Percentiles rank a stretch among this genome's conserved stretches.
phyloP scores from a whole-genome alignment of 2,329 filamentous ascomycete species.

The Harringtonia aguacate region DNA sequence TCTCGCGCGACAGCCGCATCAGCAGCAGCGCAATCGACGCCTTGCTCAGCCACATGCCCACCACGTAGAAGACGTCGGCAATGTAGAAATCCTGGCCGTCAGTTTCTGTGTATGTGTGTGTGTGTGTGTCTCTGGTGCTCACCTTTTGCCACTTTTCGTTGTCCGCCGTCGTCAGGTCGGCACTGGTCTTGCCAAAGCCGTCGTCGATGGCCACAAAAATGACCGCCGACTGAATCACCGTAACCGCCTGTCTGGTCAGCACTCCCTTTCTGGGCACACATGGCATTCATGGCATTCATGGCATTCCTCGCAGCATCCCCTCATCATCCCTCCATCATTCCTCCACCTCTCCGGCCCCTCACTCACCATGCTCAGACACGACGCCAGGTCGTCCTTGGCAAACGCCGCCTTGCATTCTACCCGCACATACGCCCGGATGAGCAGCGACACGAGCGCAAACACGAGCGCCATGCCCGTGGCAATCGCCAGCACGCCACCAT shows the following conservation, averaged over 20 bases:
- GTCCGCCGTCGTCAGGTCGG: constrained; percentile 12
- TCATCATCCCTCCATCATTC: no score
- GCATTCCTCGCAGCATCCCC: no score
- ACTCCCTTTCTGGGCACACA: background rate
- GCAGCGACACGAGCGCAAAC: constrained; percentile 25
- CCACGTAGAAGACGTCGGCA: constrained; percentile 30
- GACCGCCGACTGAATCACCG: constrained; percentile 23
- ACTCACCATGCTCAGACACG: constrained; percentile 17
- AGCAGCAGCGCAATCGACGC: constrained; percentile 29
- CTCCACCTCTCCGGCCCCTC: background rate
- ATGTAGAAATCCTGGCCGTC: constrained; percentile 17
- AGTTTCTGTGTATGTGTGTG: no score
- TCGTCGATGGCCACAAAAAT: constrained; percentile 24
- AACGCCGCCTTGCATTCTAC: constrained; percentile 18
- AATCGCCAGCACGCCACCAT: constrained; percentile 28
- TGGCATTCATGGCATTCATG: no score
- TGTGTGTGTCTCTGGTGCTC: no score
- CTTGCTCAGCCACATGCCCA: constrained; percentile 31
- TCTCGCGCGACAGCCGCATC: constrained; percentile 31
- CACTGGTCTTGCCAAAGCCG: constrained; percentile 25
- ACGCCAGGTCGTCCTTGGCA: constrained; percentile 23
- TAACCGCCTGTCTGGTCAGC: constrained; percentile 17
- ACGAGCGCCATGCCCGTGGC: constrained; percentile 25
- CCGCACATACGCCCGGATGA: constrained; percentile 27
- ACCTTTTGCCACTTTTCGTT: constrained; percentile 24